Percentiles rank a stretch among this genome's conserved stretches.
Evolutionary conservation across 768 basidiomycete species (phyloP).

Genomic region (Suillus weaverae): DNA sequence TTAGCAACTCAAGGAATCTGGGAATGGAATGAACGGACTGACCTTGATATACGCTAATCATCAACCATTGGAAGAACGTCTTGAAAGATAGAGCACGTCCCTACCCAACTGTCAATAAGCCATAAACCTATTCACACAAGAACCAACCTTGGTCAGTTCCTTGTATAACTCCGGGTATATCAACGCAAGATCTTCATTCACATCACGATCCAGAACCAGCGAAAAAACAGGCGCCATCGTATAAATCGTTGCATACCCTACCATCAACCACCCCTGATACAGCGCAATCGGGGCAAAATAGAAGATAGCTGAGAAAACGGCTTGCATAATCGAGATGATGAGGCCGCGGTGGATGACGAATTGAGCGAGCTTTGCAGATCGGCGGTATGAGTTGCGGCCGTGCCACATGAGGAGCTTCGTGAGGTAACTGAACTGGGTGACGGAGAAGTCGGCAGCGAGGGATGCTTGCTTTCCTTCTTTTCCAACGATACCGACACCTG

Average conservation of each 20-base stretch:
- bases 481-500: slow-evolving; percentile 96
- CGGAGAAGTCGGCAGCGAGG: slow-evolving; percentile 97
- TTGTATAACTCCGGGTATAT: slow-evolving; percentile 98
- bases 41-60: slow-evolving; percentile 99
- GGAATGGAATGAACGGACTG: slow-evolving; percentile 9
- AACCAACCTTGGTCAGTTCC: slow-evolving; percentile 86
- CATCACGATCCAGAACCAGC: slow-evolving; percentile 91
- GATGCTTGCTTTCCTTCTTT: slow-evolving; percentile 99
- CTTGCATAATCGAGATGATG: slow-evolving; percentile 98
- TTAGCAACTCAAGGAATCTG: slow-evolving; percentile 2
- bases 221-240: slow-evolving; percentile 99
- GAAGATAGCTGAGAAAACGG: slow-evolving; percentile 91
- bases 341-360: slow-evolving; percentile 98
- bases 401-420: slow-evolving; percentile 99
- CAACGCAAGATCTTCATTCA: slow-evolving; percentile 92
- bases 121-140: not conserved
- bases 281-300: slow-evolving; percentile 95
- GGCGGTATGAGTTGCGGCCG: slow-evolving; percentile 97
- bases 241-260: slow-evolving; percentile 93
- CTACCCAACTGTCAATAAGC: slow-evolving; percentile 39
- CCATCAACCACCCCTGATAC: slow-evolving; percentile 98
- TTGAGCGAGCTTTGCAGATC: slow-evolving; percentile 95
- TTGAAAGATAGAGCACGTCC: slow-evolving; percentile 94
- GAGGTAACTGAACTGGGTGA: slow-evolving; percentile 93
- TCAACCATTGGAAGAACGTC: slow-evolving; percentile 97